Percentiles rank a stretch among this genome's conserved stretches.
These are phyloP conservation scores for Cymbopogon citratus DNA, from an alignment of 176 grass and related monocot genomes.

Conservation along the genomic window DNA sequence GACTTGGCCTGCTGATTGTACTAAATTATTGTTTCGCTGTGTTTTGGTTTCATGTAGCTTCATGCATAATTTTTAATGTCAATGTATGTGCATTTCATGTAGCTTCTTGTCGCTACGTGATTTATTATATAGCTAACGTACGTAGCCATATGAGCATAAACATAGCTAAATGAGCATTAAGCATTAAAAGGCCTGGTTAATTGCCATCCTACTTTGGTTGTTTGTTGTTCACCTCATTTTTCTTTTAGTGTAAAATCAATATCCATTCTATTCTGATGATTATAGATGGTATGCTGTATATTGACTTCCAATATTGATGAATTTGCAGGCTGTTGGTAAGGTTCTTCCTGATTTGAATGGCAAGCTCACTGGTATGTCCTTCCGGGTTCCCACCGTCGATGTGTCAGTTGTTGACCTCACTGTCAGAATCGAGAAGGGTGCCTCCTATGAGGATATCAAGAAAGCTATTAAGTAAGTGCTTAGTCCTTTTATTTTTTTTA, in stretches of 20 bases:
- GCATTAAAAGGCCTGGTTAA: neutral
- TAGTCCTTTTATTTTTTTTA: too few relatives aligned
- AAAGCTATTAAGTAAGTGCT: conserved; percentile 58
- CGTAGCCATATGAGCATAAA: neutral
- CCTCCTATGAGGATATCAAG: conserved; percentile 61
- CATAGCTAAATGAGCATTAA: neutral
- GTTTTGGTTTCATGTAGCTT: neutral
- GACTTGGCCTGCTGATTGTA: neutral
- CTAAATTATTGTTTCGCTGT: neutral
- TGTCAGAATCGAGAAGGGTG: conserved; percentile 51
- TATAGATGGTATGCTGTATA: neutral
- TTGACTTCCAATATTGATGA: neutral
- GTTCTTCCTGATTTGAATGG: conserved; percentile 74
- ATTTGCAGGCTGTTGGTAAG: conserved; percentile 64
- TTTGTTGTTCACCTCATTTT: neutral
- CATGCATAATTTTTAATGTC: neutral
- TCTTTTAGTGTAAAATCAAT: neutral
- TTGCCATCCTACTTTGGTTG: neutral
- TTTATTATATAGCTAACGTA: neutral
- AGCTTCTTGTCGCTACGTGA: neutral
- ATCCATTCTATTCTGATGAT: neutral
- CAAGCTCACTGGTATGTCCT: conserved; percentile 70
- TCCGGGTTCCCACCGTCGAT: conserved; percentile 68
- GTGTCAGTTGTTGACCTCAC: conserved; percentile 84
- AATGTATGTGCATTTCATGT: neutral